Conservation (phyloP, 257 asterid genomes). For the Plectranthus barbatus region DNA sequence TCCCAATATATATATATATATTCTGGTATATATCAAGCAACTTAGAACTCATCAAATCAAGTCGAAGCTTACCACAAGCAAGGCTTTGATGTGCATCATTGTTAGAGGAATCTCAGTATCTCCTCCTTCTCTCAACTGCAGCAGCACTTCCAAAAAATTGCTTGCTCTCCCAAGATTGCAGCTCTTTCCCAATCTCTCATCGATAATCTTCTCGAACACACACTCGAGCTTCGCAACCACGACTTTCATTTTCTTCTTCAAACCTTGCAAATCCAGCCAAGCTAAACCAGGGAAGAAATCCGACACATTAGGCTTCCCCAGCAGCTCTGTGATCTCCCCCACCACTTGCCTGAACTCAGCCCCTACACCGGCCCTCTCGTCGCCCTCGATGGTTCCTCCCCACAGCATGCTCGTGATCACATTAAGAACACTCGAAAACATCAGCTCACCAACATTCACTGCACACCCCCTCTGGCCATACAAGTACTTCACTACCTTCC, state of each 20-base stretch:
- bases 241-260: slow-evolving; percentile 23
- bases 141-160: slow-evolving; percentile 45
- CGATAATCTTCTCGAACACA: slow-evolving; percentile 21
- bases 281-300: slow-evolving; percentile 42
- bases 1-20: too few species aligned
- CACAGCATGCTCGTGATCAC: slow-evolving; percentile 29
- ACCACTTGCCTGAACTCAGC: slow-evolving; percentile 34
- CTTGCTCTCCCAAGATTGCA: slow-evolving; percentile 5
- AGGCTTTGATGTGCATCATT: slow-evolving; percentile 51
- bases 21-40: too few species aligned
- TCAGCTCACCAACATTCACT: slow-evolving; percentile 28
- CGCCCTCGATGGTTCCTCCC: slow-evolving; percentile 43
- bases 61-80: slow-evolving; percentile 39
- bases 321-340: slow-evolving; percentile 15
- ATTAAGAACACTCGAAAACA: slow-evolving; percentile 31
- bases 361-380: slow-evolving; percentile 18
- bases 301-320: slow-evolving; percentile 43
- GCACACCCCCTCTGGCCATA: background rate
- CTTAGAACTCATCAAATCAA: too few species aligned
- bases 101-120: slow-evolving; percentile 40
- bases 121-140: slow-evolving; percentile 34
- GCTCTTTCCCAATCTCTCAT: background rate
- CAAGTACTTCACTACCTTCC: slow-evolving; percentile 13
- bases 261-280: slow-evolving; percentile 44
- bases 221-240: slow-evolving; percentile 14